Evolutionary conservation across 2,329 filamentous ascomycete genomes (phyloP), one percentile per base, ranked within the genome.

Genomic region (Talaromyces marneffei): DNA sequence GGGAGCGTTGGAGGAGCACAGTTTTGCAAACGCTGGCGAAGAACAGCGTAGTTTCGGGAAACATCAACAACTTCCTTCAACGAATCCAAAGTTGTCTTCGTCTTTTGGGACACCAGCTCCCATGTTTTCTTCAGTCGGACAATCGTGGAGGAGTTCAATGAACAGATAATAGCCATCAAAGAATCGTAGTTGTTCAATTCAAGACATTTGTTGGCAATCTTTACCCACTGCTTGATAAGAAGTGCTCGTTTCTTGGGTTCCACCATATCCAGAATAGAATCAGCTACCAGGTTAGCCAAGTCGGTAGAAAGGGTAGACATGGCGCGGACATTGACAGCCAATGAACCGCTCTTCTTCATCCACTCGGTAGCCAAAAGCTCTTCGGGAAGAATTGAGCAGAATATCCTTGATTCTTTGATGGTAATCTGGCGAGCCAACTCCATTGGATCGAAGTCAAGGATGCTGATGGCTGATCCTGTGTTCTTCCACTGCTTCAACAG

Each of bases 171-270:
- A 7, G 94, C 92, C 92, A 97, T 97, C 10, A 99, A 79, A 0
- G 91, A 91, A 71, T 99, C 93, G 69, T 97, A 99, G 77, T 99
- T 99, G 78, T 94, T 89, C 27, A 97, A 83, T 70, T 94, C 90
- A 4, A 95, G 80, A 66, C 91, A 96, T 69, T 90, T 90, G 68
- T 89, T 84, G 0, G 91, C 91, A 67, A 97, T 87, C 80, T 97
- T 99, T 73, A 97, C 90, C 94, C 94, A 99, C 68, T 97, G 92
- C 79, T 99, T 97, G 78, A 99, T 94, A 57, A 92, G 85, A 1
- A 84, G 79, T 0, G 94, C 93, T 27, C 94, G 86, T 79, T 93
- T 96, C 83, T 97, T 97, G 27, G 89, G 87, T 72, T 97, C 94
- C n/a, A 90, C 84, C 61, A 91, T 84, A 60, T 90, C 86, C 14